Evolutionary conservation across 768 basidiomycete species (phyloP).

Genomic region (Porpolomopsis calyptriformis): DNA sequence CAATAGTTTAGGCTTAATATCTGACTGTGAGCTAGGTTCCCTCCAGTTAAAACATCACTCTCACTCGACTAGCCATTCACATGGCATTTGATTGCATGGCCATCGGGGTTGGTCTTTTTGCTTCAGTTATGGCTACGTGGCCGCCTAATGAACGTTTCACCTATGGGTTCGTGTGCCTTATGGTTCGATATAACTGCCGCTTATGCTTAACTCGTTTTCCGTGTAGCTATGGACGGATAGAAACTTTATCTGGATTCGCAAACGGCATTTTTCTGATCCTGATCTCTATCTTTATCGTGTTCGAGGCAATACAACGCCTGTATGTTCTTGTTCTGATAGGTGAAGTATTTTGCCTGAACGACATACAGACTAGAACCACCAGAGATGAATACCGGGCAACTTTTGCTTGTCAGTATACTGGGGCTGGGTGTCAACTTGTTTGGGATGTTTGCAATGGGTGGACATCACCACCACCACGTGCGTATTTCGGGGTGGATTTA

Average conservation of each 20-base stretch:
- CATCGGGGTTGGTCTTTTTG: constrained; percentile 88
- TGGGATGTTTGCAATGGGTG: constrained; percentile 98
- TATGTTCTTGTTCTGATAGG: constrained; percentile 24
- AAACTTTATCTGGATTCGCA: constrained; percentile 95
- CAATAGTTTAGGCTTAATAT: constrained; percentile 91
- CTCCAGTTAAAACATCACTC: constrained; percentile 2
- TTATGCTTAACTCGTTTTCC: neutral
- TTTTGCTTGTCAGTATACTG: constrained; percentile 78
- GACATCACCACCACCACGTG: constrained; percentile 84
- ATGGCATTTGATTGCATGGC: constrained; percentile 99
- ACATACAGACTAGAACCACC: constrained; percentile 75
- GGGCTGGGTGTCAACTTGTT: constrained; percentile 93
- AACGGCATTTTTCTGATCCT: constrained; percentile 91
- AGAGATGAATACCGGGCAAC: constrained; percentile 93
- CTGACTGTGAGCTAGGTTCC: constrained; percentile 56
- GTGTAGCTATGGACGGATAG: constrained; percentile 82
- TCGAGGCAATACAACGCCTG: constrained; percentile 95
- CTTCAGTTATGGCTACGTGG: constrained; percentile 98
- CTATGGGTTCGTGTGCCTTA: constrained; percentile 58
- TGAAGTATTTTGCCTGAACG: neutral
- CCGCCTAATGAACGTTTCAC: constrained; percentile 90
- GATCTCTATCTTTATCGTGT: constrained; percentile 96
- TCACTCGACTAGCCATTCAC: constrained; percentile 66
- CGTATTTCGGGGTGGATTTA: constrained; percentile 12
- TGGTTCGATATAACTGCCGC: neutral